A percentile compares a stretch with the other conserved stretches of the same genome.
These are phyloP conservation scores for Purshia tridentata DNA, from an alignment of 306 rosid genomes.

Conservation along the genomic window DNA sequence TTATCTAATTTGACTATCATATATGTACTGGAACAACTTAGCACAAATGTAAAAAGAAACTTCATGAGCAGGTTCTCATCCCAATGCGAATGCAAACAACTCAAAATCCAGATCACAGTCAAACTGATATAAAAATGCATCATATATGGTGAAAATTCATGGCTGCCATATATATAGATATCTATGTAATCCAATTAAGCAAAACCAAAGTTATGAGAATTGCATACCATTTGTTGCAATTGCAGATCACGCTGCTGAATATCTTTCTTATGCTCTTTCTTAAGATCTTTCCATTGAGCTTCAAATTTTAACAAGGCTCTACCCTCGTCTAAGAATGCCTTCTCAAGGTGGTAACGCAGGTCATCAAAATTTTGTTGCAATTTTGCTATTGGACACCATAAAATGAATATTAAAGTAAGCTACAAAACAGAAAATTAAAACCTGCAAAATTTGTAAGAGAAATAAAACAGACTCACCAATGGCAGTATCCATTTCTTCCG, in stretches of 20 bases:
- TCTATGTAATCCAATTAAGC: neutral
- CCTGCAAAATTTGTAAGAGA: neutral
- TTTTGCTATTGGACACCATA: constrained; percentile 24
- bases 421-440: neutral
- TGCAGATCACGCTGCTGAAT: constrained; percentile 11
- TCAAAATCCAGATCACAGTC: neutral
- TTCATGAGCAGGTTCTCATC: neutral
- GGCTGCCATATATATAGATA: no score
- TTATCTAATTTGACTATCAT: neutral
- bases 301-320: constrained; percentile 23
- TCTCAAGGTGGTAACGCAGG: constrained; percentile 24
- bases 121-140: neutral
- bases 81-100: neutral
- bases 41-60: neutral
- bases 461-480: constrained; percentile 17
- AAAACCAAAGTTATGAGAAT: neutral
- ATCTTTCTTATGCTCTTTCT: constrained; percentile 10
- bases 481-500: constrained; percentile 19
- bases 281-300: constrained; percentile 23
- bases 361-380: constrained; percentile 30
- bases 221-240: constrained; percentile 11
- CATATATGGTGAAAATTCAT: constrained; percentile 4
- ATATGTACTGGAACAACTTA: neutral
- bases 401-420: constrained; percentile 22
- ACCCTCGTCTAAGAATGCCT: constrained; percentile 19